Evolutionary conservation across 2,329 filamentous ascomycete species (phyloP), one percentile per base, ranked within the genome.

Genomic region (Aureobasidium uvarum): DNA sequence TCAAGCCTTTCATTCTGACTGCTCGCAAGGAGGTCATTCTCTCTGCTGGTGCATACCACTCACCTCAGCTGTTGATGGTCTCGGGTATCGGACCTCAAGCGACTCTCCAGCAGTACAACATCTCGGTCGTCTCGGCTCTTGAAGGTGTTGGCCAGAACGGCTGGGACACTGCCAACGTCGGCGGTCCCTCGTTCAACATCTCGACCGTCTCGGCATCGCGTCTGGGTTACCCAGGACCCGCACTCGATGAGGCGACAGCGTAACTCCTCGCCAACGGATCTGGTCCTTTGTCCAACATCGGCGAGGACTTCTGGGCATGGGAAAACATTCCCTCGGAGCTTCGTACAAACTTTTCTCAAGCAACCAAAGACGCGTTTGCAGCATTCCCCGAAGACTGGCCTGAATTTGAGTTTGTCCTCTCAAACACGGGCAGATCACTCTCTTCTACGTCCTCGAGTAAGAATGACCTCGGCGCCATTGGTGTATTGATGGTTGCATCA

Each of bases 91-190:
- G 70, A 6, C 69, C 69, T 5, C 73, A 72, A 0, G 71, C 73
- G 0, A 77, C 81, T 23, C 75, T 85, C 1, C 60, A 76, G 20
- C 41, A 71, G 14, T 68, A 72, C 33, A 66, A 67, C 11, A 78
- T 79, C 54, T 66, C 70, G 0, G 64, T 58, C n/a, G 16, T 58
- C 8, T 25, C 62, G 20, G 41, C 38, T n/a, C 62, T 48, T 31
- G 20, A 20, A n/a, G 62, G 62, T n/a, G 62, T 65, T 14, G 62
- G 62, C 5, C 62, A 65, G 28, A 58, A 58, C 41, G 58, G 38
- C 33, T 58, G 52, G 52, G 62, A 33, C 33, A 33, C 33, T 33
- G 33, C 33, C 10, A 33, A 33, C 10, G 33, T 33, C 7, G 33
- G 33, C 11, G 33, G 33, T 33, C 33, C 33, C 33, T 10, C 33